Evolutionary conservation across 192 early-diverging fungal genomes (phyloP).

Genomic region (Podila clonocystis): DNA sequence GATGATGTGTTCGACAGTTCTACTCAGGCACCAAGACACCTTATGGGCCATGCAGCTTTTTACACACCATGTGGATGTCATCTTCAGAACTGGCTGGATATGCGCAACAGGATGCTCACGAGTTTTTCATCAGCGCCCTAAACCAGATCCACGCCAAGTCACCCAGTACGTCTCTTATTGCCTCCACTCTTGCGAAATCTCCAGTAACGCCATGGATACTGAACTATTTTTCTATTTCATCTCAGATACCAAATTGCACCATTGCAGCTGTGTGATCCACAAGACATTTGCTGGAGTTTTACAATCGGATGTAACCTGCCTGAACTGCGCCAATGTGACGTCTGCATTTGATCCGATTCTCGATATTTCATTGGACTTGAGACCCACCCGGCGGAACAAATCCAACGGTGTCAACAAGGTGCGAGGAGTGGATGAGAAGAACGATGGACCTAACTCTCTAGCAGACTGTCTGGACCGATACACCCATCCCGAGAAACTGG

Average conservation of each 20-base stretch:
- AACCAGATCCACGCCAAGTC: constrained; percentile 85
- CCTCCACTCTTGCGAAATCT: not conserved
- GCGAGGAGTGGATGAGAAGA: constrained; percentile 34
- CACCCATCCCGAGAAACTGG: constrained; percentile 85
- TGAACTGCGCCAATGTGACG: constrained; percentile 79
- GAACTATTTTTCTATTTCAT: not conserved
- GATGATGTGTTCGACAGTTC: constrained; percentile 54
- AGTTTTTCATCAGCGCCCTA: constrained; percentile 92
- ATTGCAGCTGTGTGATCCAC: constrained; percentile 91
- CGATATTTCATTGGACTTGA: constrained; percentile 91
- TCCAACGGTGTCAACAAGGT: constrained; percentile 35
- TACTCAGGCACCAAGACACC: constrained; percentile 76
- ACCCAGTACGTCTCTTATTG: constrained; percentile 43
- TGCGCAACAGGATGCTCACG: constrained; percentile 97
- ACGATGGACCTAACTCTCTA: constrained; percentile 57
- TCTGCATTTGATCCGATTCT: constrained; percentile 89
- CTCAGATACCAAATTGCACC: constrained; percentile 30
- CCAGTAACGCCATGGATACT: not conserved
- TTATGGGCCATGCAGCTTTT: constrained; percentile 83
- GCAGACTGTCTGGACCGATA: constrained; percentile 74
- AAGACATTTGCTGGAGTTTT: constrained; percentile 89
- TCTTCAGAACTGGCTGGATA: constrained; percentile 90
- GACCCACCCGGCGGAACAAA: constrained; percentile 47
- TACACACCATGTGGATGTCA: constrained; percentile 91
- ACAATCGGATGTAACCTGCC: constrained; percentile 92